phyloP scores from a whole-genome alignment of 169 alveolate species.

The Eimeria necatrix region DNA sequence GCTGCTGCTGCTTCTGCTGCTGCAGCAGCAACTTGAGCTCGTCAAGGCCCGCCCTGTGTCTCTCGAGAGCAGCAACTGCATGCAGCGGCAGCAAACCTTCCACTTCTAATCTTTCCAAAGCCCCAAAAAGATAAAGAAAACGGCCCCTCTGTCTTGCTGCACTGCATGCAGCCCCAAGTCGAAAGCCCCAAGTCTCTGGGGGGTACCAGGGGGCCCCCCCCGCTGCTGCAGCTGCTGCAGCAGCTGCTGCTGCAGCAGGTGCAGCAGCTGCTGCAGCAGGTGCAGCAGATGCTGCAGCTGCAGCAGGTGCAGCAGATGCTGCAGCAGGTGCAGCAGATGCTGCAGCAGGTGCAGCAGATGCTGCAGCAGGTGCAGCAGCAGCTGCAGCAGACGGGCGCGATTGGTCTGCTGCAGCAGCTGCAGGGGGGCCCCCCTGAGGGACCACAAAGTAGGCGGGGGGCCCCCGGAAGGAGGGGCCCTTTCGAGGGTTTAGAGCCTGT shows the following conservation, averaged over 20 bases:
- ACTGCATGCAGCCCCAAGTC: constrained; percentile 35
- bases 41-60: background rate
- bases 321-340: too few species aligned
- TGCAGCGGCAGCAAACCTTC: background rate
- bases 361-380: too few species aligned
- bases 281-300: too few species aligned
- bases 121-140: background rate
- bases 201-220: background rate
- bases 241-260: background rate
- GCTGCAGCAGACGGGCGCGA: too few species aligned
- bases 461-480: background rate
- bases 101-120: background rate
- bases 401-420: too few species aligned
- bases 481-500: background rate
- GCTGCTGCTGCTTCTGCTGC: constrained; percentile 12
- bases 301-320: too few species aligned
- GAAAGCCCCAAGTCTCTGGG: background rate
- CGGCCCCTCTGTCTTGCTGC: background rate
- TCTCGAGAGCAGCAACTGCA: constrained; percentile 23
- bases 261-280: background rate
- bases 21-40: background rate
- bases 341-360: too few species aligned
- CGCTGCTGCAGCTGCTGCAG: background rate
- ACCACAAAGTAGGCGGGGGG: background rate
- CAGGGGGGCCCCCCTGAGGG: background rate